phyloP scores from a whole-genome alignment of 2,329 filamentous ascomycete genomes.

The Aspergillus hortae region DNA sequence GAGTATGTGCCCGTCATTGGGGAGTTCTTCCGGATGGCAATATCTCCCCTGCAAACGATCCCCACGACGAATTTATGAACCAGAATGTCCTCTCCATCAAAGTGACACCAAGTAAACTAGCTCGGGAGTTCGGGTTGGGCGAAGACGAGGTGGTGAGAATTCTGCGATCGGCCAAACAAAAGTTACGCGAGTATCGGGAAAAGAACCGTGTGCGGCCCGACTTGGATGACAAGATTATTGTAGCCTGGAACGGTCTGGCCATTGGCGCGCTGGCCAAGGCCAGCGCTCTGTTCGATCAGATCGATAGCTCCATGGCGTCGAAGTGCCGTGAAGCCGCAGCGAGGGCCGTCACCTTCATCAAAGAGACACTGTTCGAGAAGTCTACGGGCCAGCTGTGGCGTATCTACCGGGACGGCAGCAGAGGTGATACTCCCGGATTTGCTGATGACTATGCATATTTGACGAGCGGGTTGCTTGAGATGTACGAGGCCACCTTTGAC shows the following conservation, averaged over 20 bases:
- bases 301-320: constrained; percentile 56
- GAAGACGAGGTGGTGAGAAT: constrained; percentile 66
- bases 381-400: constrained; percentile 63
- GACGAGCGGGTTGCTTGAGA: constrained; percentile 73
- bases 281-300: constrained; percentile 61
- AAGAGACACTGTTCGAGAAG: constrained; percentile 67
- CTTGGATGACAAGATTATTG: constrained; percentile 83
- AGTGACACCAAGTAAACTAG: constrained; percentile 65
- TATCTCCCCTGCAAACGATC: constrained; percentile 75
- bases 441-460: constrained; percentile 94
- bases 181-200: constrained; percentile 68
- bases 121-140: constrained; percentile 69
- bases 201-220: constrained; percentile 71
- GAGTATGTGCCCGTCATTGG: constrained; percentile 79
- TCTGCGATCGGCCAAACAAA: constrained; percentile 63
- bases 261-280: constrained; percentile 78
- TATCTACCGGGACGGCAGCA: constrained; percentile 64
- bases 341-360: constrained; percentile 69
- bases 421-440: constrained; percentile 68
- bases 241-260: constrained; percentile 83
- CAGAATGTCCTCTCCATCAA: constrained; percentile 81
- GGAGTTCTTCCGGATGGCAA: constrained; percentile 82
- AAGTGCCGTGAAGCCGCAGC: constrained; percentile 64
- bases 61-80: constrained; percentile 89
- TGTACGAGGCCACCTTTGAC: constrained; percentile 80